A percentile compares a stretch with the other conserved stretches of the same genome.
These are phyloP conservation scores for Harringtonia lauricola DNA, from an alignment of 2,329 filamentous ascomycete species.

Conservation along the genomic window DNA sequence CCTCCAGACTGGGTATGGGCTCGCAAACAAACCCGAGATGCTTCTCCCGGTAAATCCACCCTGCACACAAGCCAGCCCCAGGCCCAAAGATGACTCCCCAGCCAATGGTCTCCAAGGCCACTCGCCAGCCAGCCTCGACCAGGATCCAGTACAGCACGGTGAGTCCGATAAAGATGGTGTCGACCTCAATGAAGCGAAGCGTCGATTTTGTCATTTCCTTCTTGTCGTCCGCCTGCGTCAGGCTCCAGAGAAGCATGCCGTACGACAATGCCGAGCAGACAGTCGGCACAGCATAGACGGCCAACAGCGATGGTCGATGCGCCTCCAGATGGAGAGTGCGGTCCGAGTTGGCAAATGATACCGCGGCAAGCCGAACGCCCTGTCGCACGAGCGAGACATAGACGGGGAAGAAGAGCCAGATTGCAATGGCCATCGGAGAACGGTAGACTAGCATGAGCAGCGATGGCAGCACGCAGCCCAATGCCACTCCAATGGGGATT, in stretches of 20 bases:
- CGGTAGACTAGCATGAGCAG: conserved; percentile 32
- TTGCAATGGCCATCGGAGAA: conserved; percentile 23
- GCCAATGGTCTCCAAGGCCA: conserved; percentile 15
- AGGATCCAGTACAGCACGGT: conserved; percentile 43
- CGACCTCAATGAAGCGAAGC: conserved; percentile 33
- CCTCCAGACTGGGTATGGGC: background rate
- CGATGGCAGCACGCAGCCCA: conserved; percentile 36
- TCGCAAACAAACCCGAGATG: conserved; percentile 7
- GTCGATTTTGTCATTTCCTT: conserved; percentile 37
- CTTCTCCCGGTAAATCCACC: conserved; percentile 21
- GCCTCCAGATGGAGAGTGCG: conserved; percentile 31
- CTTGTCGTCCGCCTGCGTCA: conserved; percentile 30
- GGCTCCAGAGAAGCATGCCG: conserved; percentile 25
- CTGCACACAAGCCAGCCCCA: conserved; percentile 23
- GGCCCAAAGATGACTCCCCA: conserved; percentile 21
- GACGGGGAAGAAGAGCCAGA: conserved; percentile 43
- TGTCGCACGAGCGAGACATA: conserved; percentile 34
- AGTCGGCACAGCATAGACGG: conserved; percentile 34
- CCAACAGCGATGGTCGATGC: conserved; percentile 23
- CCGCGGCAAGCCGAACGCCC: conserved; percentile 17
- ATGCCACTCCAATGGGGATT: conserved; percentile 35
- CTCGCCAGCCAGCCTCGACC: conserved; percentile 35
- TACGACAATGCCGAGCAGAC: conserved; percentile 32
- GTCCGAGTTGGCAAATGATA: conserved; percentile 11
- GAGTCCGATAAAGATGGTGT: conserved; percentile 30